Evolutionary conservation across 108 stramenopile species (phyloP), one percentile per base, ranked within the genome.

Genomic region (Seminavis robusta): DNA sequence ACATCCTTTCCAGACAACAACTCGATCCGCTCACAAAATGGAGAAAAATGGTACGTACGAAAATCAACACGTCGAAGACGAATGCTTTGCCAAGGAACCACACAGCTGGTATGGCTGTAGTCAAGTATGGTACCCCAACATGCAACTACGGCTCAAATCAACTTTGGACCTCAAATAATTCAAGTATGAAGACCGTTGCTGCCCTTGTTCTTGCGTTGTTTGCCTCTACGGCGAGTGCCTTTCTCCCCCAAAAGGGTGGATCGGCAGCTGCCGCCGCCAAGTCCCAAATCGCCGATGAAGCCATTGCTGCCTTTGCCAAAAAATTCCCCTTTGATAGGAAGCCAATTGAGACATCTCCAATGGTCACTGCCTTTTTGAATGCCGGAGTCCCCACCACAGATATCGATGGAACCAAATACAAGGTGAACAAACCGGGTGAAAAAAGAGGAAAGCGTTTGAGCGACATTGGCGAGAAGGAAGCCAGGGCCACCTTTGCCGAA

Each of bases 361-460:
- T 55, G 3, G 19, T 32, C 20, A 56, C 63, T 33, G 64, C 71
- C 24, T 75, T 80, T 59, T 73, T 65, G 11, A 63, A 56, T 8
- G 72, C 77, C 61, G 87, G 87, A 2, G 69, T 88, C 58, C 87
- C 87, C 20, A 63, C 33, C 29, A 38, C 40, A 31, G 78, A 79
- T 38, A 45, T 79, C 21, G 78, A 79, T 52, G 78, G 78, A 25
- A 74, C 73, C 20, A 13, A 50, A 23, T 25, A 55, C 52, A 49
- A 49, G 0, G 23, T 17, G 4, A 39, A 41, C 19, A 65, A 70
- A 25, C 11, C 17, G 16, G 30, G 28, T 29, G 4, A 3, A 1
- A 17, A 15, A 4, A 43, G 13, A 13, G 47, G 51, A 4, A 71
- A 63, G 36, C 34, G 62, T 3, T 46, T 89, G 21, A 71, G 77